Percentiles rank a stretch among this genome's conserved stretches.
These are phyloP conservation scores for Lathyrus tuberosus DNA, from an alignment of 306 rosid genomes.

Conservation along the genomic window DNA sequence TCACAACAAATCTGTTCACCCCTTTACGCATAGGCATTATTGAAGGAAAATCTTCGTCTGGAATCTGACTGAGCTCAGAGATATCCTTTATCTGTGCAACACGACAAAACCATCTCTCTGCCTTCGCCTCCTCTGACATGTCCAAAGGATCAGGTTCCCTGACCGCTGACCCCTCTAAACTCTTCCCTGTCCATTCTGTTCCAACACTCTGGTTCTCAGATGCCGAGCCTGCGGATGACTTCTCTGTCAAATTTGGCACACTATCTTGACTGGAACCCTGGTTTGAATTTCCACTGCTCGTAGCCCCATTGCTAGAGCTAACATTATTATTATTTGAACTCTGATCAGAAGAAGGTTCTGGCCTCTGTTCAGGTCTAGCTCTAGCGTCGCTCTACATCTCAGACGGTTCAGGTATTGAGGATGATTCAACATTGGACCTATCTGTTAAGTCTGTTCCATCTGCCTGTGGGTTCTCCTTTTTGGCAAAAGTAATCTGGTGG, in stretches of 20 bases:
- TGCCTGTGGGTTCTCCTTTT: conserved; percentile 54
- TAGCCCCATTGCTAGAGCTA: conserved; percentile 36
- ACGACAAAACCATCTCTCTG: conserved; percentile 94
- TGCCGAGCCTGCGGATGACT: conserved; percentile 37
- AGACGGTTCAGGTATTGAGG: conserved; percentile 40
- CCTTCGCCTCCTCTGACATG: conserved; percentile 99
- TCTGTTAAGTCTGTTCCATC: conserved; percentile 42
- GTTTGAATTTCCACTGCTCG: conserved; percentile 42
- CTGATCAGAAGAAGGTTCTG: conserved; percentile 40
- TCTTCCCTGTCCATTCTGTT: conserved; percentile 73
- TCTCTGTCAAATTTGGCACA: conserved; percentile 40
- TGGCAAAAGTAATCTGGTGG: conserved; percentile 89
- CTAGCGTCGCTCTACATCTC: conserved; percentile 43
- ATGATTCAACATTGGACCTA: conserved; percentile 38
- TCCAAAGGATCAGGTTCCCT: conserved; percentile 91
- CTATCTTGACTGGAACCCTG: conserved; percentile 28
- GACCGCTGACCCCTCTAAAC: conserved; percentile 97
- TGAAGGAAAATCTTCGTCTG: conserved; percentile 97
- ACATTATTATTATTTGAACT: conserved; percentile 40
- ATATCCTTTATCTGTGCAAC: conserved; percentile 96
- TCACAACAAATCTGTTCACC: conserved; percentile 95
- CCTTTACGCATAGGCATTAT: conserved; percentile 99
- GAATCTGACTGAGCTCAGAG: conserved; percentile 95
- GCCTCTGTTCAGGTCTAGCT: conserved; percentile 37
- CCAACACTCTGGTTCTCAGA: conserved; percentile 47